Evolutionary conservation across 208 protist species (phyloP).

Genomic region (Trichomonas gallinae): DNA sequence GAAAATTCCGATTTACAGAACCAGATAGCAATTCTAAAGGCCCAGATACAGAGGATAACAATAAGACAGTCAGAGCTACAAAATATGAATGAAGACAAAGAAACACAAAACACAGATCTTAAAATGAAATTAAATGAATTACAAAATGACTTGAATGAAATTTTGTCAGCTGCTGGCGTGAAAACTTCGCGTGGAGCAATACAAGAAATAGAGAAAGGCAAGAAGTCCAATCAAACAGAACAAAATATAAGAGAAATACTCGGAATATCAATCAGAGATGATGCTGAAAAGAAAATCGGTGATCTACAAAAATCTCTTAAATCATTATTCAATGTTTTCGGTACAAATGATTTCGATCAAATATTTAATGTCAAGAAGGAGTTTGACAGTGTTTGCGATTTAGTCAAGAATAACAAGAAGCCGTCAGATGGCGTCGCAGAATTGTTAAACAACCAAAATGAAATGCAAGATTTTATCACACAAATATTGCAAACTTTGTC

Average conservation of each 20-base stretch:
- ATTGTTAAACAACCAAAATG: not conserved
- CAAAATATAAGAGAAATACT: not conserved
- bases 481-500: not conserved
- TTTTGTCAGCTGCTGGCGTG: not conserved
- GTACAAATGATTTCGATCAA: not conserved
- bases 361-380: not conserved
- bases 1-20: not conserved
- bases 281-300: not conserved
- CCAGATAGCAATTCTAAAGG: not conserved
- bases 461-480: not conserved
- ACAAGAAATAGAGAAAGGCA: not conserved
- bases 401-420: not conserved
- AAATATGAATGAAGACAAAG: not conserved
- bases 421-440: not conserved
- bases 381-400: not conserved
- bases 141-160: not conserved
- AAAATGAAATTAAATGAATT: not conserved
- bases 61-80: not conserved
- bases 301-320: not conserved
- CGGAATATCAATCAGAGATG: not conserved
- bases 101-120: not conserved
- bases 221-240: not conserved
- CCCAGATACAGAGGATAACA: not conserved
- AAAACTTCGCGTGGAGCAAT: not conserved
- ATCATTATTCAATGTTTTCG: not conserved